A percentile compares a stretch with the other conserved stretches of the same genome.
Evolutionary conservation across 2,329 filamentous ascomycete species (phyloP).

Genomic region (Gnomoniopsis smithogilvyi): DNA sequence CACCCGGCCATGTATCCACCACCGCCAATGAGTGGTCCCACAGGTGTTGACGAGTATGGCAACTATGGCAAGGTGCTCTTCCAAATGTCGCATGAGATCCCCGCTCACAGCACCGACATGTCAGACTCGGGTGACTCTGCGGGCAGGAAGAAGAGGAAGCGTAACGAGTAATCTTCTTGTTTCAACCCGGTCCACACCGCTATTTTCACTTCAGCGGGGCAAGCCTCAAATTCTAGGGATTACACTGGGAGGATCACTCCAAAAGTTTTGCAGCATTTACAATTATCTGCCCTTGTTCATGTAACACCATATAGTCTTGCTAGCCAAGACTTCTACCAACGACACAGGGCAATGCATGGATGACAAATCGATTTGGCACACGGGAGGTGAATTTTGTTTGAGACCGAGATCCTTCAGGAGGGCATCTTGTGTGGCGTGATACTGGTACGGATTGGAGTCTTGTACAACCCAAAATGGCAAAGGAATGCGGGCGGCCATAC

Average conservation of each 20-base stretch:
- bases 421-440: conserved; percentile 9
- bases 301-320: conserved; percentile 16
- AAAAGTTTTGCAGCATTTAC: conserved; percentile 18
- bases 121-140: conserved; percentile 50
- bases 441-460: conserved; percentile 4
- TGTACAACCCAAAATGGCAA: conserved; percentile 9
- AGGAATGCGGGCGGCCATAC: neutral
- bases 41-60: conserved; percentile 59
- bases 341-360: conserved; percentile 11
- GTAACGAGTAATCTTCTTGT: conserved; percentile 50
- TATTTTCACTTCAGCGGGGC: conserved; percentile 22
- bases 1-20: conserved; percentile 36
- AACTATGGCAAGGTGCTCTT: conserved; percentile 76
- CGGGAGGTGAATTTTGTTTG: neutral
- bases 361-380: conserved; percentile 14
- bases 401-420: conserved; percentile 11
- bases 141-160: conserved; percentile 77
- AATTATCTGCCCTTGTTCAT: conserved; percentile 10
- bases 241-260: conserved; percentile 19
- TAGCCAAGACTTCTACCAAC: conserved; percentile 1
- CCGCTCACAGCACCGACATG: conserved; percentile 60
- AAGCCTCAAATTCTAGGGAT: conserved; percentile 22
- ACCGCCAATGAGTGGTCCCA: conserved; percentile 37
- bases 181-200: conserved; percentile 27
- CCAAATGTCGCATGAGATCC: conserved; percentile 72